Percentiles rank a stretch among this genome's conserved stretches.
These are phyloP conservation scores for Seminavis robusta DNA, from an alignment of 108 stramenopile genomes.

Conservation along the genomic window DNA sequence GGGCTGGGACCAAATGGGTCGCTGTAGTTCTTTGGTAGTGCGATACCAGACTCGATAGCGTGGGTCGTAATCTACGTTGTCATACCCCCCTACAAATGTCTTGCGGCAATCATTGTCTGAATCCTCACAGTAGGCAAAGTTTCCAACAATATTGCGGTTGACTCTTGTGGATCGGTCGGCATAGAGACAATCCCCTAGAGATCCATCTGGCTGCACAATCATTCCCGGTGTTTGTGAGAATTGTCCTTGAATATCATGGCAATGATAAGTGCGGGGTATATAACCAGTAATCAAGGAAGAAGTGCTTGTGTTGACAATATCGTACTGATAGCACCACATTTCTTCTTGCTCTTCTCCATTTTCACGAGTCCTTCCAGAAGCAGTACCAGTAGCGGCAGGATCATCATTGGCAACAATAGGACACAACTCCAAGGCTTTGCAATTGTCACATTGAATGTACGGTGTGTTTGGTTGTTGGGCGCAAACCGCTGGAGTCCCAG, in stretches of 20 bases:
- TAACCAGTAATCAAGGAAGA: constrained; percentile 15
- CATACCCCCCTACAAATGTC: constrained; percentile 38
- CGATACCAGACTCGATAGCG: constrained; percentile 40
- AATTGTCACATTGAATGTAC: constrained; percentile 11
- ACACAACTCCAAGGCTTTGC: constrained; percentile 3
- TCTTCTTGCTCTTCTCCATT: background rate
- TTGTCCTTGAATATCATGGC: constrained; percentile 20
- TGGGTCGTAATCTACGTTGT: constrained; percentile 32
- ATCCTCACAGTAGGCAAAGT: constrained; percentile 14
- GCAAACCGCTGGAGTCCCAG: constrained; percentile 1
- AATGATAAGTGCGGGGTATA: constrained; percentile 22
- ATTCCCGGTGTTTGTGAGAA: constrained; percentile 24
- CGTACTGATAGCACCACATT: constrained; percentile 22
- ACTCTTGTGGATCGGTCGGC: constrained; percentile 4
- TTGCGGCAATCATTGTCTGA: no score
- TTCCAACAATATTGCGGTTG: constrained; percentile 5
- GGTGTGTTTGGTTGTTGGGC: background rate
- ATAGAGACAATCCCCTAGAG: background rate
- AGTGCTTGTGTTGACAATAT: background rate
- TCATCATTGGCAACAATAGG: no score
- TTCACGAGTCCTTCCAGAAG: no score
- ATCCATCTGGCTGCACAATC: background rate
- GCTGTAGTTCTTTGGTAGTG: constrained; percentile 20
- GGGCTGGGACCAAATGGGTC: constrained; percentile 27
- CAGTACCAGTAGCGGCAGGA: background rate